phyloP scores from a whole-genome alignment of 768 basidiomycete species.

The Amanita exitialis region DNA sequence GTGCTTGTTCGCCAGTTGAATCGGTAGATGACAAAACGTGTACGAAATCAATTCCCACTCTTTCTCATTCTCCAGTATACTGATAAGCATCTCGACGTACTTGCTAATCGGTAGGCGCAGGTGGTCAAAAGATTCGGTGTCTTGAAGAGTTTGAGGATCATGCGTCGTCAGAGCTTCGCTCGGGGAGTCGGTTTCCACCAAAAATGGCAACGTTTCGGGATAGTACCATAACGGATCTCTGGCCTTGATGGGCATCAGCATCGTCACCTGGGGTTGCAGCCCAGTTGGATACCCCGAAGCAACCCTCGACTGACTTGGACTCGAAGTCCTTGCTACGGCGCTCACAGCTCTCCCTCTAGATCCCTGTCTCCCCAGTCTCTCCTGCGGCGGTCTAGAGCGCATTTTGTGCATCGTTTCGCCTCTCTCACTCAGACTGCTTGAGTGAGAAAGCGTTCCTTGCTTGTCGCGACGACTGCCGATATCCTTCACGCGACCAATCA shows the following conservation, averaged over 20 bases:
- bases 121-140: slow-evolving; percentile 2
- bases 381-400: slow-evolving; percentile 26
- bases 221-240: slow-evolving; percentile 52
- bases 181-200: slow-evolving; percentile 46
- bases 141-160: slow-evolving; percentile 39
- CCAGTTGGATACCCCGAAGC: slow-evolving; percentile 1
- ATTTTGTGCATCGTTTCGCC: slow-evolving; percentile 16
- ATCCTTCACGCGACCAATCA: slow-evolving; percentile 45
- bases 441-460: slow-evolving; percentile 10
- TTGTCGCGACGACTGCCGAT: slow-evolving; percentile 10
- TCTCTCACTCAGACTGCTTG: slow-evolving; percentile 21
- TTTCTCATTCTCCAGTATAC: slow-evolving; percentile 61
- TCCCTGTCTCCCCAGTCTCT: slow-evolving; percentile 38
- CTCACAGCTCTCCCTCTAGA: slow-evolving; percentile 45
- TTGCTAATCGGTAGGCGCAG: slow-evolving; percentile 62
- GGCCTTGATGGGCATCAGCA: slow-evolving; percentile 21
- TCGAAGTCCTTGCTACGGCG: slow-evolving; percentile 25
- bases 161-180: slow-evolving; percentile 64
- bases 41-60: slow-evolving; percentile 95
- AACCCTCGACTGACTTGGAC: slow-evolving; percentile 56
- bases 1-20: slow-evolving; percentile 91
- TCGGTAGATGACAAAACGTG: slow-evolving; percentile 81
- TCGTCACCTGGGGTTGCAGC: neutral
- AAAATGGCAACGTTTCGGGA: slow-evolving; percentile 58
- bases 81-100: slow-evolving; percentile 56